Evolutionary conservation across 805 yeast genomes (phyloP).

Genomic region (Nakazawaea sp.): DNA sequence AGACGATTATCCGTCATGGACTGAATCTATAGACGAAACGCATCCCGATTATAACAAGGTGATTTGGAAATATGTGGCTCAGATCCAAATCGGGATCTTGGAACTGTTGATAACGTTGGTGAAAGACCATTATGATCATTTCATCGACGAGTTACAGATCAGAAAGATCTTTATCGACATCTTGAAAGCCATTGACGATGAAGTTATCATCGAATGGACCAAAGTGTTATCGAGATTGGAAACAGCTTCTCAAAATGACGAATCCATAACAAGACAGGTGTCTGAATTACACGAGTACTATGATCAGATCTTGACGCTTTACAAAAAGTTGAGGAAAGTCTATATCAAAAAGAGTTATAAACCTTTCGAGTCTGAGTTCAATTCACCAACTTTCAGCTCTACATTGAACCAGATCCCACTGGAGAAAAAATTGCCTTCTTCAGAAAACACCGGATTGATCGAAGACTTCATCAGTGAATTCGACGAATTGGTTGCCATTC

Average conservation of each 20-base stretch:
- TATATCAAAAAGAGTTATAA: conserved; percentile 67
- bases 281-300: conserved; percentile 17
- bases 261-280: conserved; percentile 4
- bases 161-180: conserved; percentile 57
- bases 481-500: conserved; percentile 52
- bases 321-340: conserved; percentile 58
- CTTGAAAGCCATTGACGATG: conserved; percentile 61
- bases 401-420: conserved; percentile 35
- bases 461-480: conserved; percentile 57
- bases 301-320: conserved; percentile 31
- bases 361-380: conserved; percentile 40
- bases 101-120: conserved; percentile 71
- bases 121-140: conserved; percentile 67
- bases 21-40: conserved; percentile 22
- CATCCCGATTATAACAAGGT: conserved; percentile 31
- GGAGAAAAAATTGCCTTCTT: conserved; percentile 38
- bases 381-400: conserved; percentile 32
- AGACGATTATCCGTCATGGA: conserved; percentile 50
- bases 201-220: conserved; percentile 47
- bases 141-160: conserved; percentile 58
- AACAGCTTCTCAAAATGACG: conserved; percentile 19
- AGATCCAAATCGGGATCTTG: conserved; percentile 74
- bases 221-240: conserved; percentile 20
- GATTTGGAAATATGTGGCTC: conserved; percentile 62
- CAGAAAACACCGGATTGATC: conserved; percentile 39